Conservation (phyloP, 2,329 filamentous ascomycete genomes). For the Ramichloridium luteum region DNA sequence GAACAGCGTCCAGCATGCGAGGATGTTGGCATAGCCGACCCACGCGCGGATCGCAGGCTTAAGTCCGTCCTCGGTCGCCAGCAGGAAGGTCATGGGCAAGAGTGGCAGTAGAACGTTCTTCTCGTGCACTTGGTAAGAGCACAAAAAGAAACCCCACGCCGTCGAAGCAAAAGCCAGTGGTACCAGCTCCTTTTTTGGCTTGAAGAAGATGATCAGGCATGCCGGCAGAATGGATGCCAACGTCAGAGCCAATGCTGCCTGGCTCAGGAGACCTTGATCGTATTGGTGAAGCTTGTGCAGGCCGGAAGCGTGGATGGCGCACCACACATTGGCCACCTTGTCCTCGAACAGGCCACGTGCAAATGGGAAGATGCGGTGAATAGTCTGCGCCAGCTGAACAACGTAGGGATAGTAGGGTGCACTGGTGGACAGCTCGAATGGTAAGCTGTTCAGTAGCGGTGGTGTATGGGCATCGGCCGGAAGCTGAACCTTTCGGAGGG, state of each 20-base stretch:
- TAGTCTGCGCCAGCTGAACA: slow-evolving; percentile 67
- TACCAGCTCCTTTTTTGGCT: slow-evolving; percentile 63
- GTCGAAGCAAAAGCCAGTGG: slow-evolving; percentile 71
- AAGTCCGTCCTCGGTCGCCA: slow-evolving; percentile 67
- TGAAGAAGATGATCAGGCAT: slow-evolving; percentile 65
- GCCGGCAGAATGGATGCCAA: slow-evolving; percentile 65
- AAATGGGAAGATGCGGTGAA: slow-evolving; percentile 93
- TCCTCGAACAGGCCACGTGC: slow-evolving; percentile 94
- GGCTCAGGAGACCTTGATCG: slow-evolving; percentile 59
- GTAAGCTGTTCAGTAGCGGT: slow-evolving; percentile 53
- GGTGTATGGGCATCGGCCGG: slow-evolving; percentile 35
- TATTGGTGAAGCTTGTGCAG: slow-evolving; percentile 75
- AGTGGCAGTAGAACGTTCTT: slow-evolving; percentile 90
- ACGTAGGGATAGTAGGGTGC: slow-evolving; percentile 62
- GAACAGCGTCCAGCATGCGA: slow-evolving; percentile 88
- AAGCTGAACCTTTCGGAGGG: slow-evolving; percentile 50
- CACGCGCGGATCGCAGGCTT: slow-evolving; percentile 67
- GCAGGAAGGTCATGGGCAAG: slow-evolving; percentile 80
- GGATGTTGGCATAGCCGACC: slow-evolving; percentile 90
- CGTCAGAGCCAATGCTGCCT: slow-evolving; percentile 62
- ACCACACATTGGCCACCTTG: slow-evolving; percentile 99
- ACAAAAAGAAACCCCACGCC: slow-evolving; percentile 95
- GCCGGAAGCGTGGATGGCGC: slow-evolving; percentile 61
- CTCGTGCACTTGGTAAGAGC: slow-evolving; percentile 96
- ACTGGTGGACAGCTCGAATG: slow-evolving; percentile 44